These are phyloP conservation scores for Beauveria australis DNA, from an alignment of 2,329 filamentous ascomycete genomes.

Conservation along the genomic window DNA sequence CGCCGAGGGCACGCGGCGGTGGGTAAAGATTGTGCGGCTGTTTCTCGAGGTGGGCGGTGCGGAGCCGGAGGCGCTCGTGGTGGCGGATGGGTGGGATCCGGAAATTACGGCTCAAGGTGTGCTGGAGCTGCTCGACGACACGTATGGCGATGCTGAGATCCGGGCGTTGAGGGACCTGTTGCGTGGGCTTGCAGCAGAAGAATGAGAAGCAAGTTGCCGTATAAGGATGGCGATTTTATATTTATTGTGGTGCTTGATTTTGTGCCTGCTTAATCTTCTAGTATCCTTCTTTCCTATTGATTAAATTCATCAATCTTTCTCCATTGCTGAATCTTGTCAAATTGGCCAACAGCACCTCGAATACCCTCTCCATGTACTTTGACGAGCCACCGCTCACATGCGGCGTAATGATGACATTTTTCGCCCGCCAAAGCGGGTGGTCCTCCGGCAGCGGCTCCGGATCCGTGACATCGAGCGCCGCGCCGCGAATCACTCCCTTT, in stretches of 20 bases:
- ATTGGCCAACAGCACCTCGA: conserved; percentile 36
- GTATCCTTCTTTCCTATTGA: conserved; percentile 28
- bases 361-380: conserved; percentile 30
- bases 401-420: conserved; percentile 58
- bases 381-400: conserved; percentile 38
- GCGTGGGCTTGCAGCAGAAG: neutral
- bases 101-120: conserved; percentile 21
- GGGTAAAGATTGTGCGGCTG: conserved; percentile 20
- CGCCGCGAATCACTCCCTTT: conserved; percentile 42
- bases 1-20: conserved; percentile 20
- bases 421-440: conserved; percentile 60
- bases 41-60: conserved; percentile 21
- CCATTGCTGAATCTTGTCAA: conserved; percentile 30
- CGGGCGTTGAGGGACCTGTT: conserved; percentile 12
- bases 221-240: neutral
- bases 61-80: conserved; percentile 19
- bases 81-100: conserved; percentile 23
- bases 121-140: conserved; percentile 20
- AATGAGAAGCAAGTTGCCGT: neutral
- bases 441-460: conserved; percentile 66
- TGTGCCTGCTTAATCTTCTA: neutral
- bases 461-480: conserved; percentile 71
- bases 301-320: conserved; percentile 30
- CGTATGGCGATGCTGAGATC: conserved; percentile 18
- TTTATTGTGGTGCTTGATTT: neutral